Evolutionary conservation across 805 yeast species (phyloP).

Genomic region (Yamadazyma scolyti): DNA sequence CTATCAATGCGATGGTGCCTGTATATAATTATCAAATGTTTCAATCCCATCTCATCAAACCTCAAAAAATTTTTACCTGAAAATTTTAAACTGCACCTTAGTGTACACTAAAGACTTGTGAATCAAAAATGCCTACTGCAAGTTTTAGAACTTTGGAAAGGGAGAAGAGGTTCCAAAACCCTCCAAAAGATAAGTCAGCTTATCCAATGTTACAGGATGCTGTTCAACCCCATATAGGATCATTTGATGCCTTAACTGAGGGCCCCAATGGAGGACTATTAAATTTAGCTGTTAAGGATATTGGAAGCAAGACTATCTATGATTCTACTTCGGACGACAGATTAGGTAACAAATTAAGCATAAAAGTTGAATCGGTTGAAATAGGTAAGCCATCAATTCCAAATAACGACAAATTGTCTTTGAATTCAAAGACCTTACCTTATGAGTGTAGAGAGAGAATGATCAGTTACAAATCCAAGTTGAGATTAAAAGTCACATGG

Average conservation of each 20-base stretch:
- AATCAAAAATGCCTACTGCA: constrained; percentile 42
- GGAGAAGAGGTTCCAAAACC: constrained; percentile 79
- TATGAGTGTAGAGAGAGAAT: constrained; percentile 83
- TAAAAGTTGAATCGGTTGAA: constrained; percentile 87
- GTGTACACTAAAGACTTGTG: constrained; percentile 1
- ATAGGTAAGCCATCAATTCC: constrained; percentile 80
- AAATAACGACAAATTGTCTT: constrained; percentile 64
- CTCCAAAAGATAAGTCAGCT: constrained; percentile 82
- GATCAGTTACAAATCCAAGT: constrained; percentile 73
- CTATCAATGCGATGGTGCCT: constrained; percentile 4
- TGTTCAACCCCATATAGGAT: constrained; percentile 91
- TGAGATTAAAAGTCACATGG: constrained; percentile 79
- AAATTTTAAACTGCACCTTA: constrained; percentile 3
- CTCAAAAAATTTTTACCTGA: constrained; percentile 7
- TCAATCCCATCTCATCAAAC: constrained; percentile 8
- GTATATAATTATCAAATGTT: too few species aligned
- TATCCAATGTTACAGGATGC: constrained; percentile 85
- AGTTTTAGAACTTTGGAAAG: constrained; percentile 82
- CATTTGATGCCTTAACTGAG: constrained; percentile 91
- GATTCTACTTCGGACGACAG: constrained; percentile 69
- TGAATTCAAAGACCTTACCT: constrained; percentile 78
- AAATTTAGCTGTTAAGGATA: constrained; percentile 81
- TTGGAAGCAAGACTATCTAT: constrained; percentile 80
- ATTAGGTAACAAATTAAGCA: constrained; percentile 78
- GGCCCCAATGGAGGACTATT: constrained; percentile 84